Percentiles rank a stretch among this genome's conserved stretches.
Conservation (phyloP, 2,329 filamentous ascomycete species). For the Chrysoporthe austroafricana region DNA sequence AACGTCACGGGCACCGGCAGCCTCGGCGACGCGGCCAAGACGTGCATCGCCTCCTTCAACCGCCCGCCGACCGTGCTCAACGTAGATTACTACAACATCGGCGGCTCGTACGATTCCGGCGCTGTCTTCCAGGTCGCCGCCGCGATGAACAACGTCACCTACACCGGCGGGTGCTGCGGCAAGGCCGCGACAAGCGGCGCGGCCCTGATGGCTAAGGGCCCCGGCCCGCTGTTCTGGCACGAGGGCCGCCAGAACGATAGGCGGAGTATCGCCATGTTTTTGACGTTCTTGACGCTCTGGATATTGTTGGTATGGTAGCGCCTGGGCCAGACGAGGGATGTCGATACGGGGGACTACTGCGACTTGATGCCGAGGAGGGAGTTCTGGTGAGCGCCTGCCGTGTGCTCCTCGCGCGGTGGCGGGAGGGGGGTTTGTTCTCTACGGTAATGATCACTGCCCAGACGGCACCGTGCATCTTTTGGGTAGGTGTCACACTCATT, state of each 20-base stretch:
- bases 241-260: conserved; percentile 23
- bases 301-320: conserved; percentile 26
- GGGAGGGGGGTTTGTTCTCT: background rate
- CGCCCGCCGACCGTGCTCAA: conserved; percentile 77
- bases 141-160: conserved; percentile 72
- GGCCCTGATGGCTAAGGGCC: conserved; percentile 15
- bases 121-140: conserved; percentile 79
- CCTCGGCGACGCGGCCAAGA: conserved; percentile 65
- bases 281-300: conserved; percentile 30
- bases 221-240: conserved; percentile 25
- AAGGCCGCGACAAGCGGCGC: conserved; percentile 28
- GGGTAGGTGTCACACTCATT: background rate
- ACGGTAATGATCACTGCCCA: background rate
- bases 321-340: conserved; percentile 25
- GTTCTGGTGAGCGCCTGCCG: conserved; percentile 15
- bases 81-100: conserved; percentile 83
- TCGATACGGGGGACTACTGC: conserved; percentile 22
- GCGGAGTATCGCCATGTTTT: conserved; percentile 22
- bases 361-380: conserved; percentile 27
- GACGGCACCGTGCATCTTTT: conserved; percentile 1
- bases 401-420: background rate
- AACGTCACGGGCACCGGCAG: conserved; percentile 66
- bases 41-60: conserved; percentile 66
- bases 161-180: conserved; percentile 62
- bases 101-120: conserved; percentile 56